Percentiles rank a stretch among this genome's conserved stretches.
phyloP scores from a whole-genome alignment of 257 asterid genomes.

The Capsicum rhomboideum region DNA sequence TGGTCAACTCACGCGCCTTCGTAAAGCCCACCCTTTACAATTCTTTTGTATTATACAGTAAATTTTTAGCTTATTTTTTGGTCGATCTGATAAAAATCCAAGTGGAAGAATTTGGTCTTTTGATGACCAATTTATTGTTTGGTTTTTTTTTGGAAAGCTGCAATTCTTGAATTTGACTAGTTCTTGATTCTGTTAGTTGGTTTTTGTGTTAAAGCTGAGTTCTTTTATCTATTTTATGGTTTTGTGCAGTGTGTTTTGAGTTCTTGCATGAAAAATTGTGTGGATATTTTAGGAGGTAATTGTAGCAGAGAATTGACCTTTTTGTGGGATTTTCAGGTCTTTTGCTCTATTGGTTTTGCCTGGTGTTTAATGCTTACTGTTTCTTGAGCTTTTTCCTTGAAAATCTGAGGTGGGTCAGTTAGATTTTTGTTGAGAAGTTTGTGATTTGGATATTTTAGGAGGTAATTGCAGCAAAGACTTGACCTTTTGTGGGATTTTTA shows the following conservation, averaged over 20 bases:
- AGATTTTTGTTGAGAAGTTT: conserved; percentile 5
- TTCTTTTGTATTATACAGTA: background rate
- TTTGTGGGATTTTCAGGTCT: background rate
- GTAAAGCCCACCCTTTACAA: background rate
- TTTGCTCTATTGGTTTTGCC: background rate
- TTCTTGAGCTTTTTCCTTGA: background rate
- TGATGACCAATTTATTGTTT: background rate
- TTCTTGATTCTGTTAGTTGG: conserved; percentile 1
- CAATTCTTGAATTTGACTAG: conserved; percentile 1
- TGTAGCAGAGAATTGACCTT: conserved; percentile 22
- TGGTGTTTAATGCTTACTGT: background rate
- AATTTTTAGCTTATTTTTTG: background rate
- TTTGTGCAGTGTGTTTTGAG: background rate
- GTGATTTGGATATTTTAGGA: background rate
- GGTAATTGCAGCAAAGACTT: background rate
- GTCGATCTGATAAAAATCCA: conserved; percentile 14
- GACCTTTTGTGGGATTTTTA: background rate
- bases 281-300: conserved; percentile 7
- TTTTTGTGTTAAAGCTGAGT: conserved; percentile 2
- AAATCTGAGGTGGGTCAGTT: conserved; percentile 8
- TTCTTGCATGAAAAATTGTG: background rate
- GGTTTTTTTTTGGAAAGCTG: background rate
- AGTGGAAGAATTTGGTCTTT: background rate
- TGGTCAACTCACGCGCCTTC: conserved; percentile 69
- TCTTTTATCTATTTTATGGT: background rate